Percentiles rank a stretch among this genome's conserved stretches.
Evolutionary conservation across 2,329 filamentous ascomycete species (phyloP).

Genomic region (Paracoccidioides lutzii): DNA sequence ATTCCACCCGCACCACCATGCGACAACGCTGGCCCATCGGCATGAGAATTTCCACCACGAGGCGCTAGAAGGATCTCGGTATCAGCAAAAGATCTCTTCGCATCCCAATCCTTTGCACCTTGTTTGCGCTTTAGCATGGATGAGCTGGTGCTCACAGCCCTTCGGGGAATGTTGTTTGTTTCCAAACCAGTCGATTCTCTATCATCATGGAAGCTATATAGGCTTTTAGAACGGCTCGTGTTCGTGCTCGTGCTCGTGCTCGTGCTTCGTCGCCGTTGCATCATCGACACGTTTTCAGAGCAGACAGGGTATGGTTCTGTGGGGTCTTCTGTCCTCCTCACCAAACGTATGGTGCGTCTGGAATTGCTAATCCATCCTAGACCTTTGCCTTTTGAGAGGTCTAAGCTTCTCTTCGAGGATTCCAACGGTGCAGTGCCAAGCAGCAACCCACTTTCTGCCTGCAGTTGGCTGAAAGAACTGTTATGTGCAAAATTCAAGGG

Average conservation of each 20-base stretch:
- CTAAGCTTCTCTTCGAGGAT: slow-evolving; percentile 15
- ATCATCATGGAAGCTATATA: slow-evolving; percentile 7
- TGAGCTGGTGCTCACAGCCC: slow-evolving; percentile 38
- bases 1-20: slow-evolving; percentile 4
- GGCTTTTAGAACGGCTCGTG: slow-evolving; percentile 15
- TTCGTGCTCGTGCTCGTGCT: slow-evolving; percentile 18
- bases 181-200: not conserved
- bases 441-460: slow-evolving; percentile 40
- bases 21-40: not conserved
- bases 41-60: slow-evolving; percentile 1
- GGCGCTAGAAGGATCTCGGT: slow-evolving; percentile 3
- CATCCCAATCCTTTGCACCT: slow-evolving; percentile 41
- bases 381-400: slow-evolving; percentile 34
- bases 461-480: slow-evolving; percentile 34
- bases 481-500: slow-evolving; percentile 25
- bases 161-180: slow-evolving; percentile 22
- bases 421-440: slow-evolving; percentile 32
- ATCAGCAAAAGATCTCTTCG: slow-evolving; percentile 16
- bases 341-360: slow-evolving; percentile 45
- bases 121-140: slow-evolving; percentile 38
- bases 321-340: slow-evolving; percentile 13
- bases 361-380: slow-evolving; percentile 58
- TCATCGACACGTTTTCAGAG: not conserved
- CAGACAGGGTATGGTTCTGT: slow-evolving; percentile 3
- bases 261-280: slow-evolving; percentile 9